Evolutionary conservation across 208 protist species (phyloP).

Genomic region (Wallacemonas collosoma): DNA sequence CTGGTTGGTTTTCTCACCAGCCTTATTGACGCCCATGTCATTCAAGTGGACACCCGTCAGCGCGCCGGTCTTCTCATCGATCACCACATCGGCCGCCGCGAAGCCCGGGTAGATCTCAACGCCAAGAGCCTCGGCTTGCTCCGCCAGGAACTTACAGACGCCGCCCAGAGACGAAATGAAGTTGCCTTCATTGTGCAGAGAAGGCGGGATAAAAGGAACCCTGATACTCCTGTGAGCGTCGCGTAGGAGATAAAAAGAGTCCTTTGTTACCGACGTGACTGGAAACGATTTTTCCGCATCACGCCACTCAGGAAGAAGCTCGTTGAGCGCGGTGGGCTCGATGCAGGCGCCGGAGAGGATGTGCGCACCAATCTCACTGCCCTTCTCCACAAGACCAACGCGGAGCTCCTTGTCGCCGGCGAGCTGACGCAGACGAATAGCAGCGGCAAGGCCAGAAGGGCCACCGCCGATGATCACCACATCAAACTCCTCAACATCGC

Average conservation of each 20-base stretch:
- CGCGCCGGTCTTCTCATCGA: constrained; percentile 40
- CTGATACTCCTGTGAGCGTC: constrained; percentile 48
- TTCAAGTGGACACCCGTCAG: constrained; percentile 77
- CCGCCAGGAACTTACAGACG: constrained; percentile 93
- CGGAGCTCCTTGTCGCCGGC: constrained; percentile 68
- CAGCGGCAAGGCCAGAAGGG: constrained; percentile 94
- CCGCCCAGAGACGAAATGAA: constrained; percentile 95
- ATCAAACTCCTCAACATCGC: constrained; percentile 95
- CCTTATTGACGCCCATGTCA: constrained; percentile 92
- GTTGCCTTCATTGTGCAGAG: constrained; percentile 95
- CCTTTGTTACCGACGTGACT: constrained; percentile 88
- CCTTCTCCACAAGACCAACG: constrained; percentile 97
- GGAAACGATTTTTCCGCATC: constrained; percentile 66
- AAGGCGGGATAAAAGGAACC: constrained; percentile 71
- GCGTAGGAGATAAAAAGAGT: constrained; percentile 90
- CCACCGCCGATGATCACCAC: constrained; percentile 97
- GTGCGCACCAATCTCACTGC: constrained; percentile 95
- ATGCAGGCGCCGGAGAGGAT: constrained; percentile 97
- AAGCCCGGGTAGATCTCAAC: constrained; percentile 98
- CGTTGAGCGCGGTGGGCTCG: constrained; percentile 94
- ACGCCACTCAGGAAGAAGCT: constrained; percentile 96
- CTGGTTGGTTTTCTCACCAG: constrained; percentile 88
- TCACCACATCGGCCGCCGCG: constrained; percentile 86
- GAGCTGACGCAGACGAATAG: constrained; percentile 96
- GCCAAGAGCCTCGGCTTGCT: constrained; percentile 95